These are phyloP conservation scores for Sedum album DNA, from an alignment of 164 flowering plant species.

Conservation along the genomic window DNA sequence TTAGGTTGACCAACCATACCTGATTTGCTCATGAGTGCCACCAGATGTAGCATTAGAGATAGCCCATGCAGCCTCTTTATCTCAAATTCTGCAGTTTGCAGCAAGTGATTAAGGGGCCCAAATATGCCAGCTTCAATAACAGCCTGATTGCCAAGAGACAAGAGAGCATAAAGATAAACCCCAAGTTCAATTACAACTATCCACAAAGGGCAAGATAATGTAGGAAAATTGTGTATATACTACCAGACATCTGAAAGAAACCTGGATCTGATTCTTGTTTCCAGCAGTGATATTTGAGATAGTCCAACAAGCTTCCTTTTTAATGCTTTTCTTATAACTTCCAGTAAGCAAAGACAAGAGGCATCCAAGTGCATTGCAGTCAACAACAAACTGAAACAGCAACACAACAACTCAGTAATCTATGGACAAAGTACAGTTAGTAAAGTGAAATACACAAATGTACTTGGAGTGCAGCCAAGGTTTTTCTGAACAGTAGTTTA, in stretches of 20 bases:
- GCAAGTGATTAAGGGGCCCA: slow-evolving; percentile 13
- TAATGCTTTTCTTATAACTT: slow-evolving; percentile 14
- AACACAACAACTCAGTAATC: neutral
- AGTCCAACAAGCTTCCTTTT: slow-evolving; percentile 21
- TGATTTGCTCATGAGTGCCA: slow-evolving; percentile 15
- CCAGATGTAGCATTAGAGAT: slow-evolving; percentile 12
- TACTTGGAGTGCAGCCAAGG: neutral
- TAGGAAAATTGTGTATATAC: neutral
- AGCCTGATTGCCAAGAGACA: slow-evolving; percentile 6
- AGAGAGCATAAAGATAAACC: neutral
- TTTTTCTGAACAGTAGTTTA: no score
- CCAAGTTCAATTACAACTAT: neutral
- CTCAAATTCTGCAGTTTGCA: slow-evolving; percentile 18
- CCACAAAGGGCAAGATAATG: neutral
- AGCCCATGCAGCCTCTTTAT: slow-evolving; percentile 14
- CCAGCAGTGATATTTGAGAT: slow-evolving; percentile 20
- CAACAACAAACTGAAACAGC: slow-evolving; percentile 7
- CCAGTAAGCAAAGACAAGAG: slow-evolving; percentile 8
- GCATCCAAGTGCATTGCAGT: slow-evolving; percentile 9
- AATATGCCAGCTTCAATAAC: slow-evolving; percentile 14
- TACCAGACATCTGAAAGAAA: neutral
- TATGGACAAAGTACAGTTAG: neutral
- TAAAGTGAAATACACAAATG: neutral
- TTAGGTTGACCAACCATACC: slow-evolving; percentile 4
- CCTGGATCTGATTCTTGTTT: slow-evolving; percentile 17